A percentile compares a stretch with the other conserved stretches of the same genome.
Conservation (phyloP, 2,329 filamentous ascomycete species). For the Alternaria infectoria region DNA sequence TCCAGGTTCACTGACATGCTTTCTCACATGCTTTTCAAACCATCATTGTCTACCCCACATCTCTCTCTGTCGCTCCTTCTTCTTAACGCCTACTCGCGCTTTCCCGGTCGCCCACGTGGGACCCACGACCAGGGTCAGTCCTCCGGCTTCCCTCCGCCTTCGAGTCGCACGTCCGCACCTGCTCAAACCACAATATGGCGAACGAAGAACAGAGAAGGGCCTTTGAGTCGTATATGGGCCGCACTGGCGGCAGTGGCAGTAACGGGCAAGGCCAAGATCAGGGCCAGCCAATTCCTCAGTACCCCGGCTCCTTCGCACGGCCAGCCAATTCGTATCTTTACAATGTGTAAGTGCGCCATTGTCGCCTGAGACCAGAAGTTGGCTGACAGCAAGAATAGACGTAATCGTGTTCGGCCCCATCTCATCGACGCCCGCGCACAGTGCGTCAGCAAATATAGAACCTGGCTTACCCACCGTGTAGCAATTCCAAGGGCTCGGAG, state of each 20-base stretch:
- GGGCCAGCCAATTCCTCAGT: slow-evolving; percentile 25
- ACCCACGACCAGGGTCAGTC: slow-evolving; percentile 1
- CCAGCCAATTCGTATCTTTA: slow-evolving; percentile 30
- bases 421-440: not conserved
- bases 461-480: slow-evolving; percentile 15
- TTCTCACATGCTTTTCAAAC: not conserved
- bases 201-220: slow-evolving; percentile 40
- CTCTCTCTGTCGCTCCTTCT: not conserved
- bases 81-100: not conserved
- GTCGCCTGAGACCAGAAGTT: not conserved
- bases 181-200: slow-evolving; percentile 25
- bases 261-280: slow-evolving; percentile 8
- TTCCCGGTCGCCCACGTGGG: slow-evolving; percentile 2
- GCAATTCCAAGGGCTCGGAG: slow-evolving; percentile 28
- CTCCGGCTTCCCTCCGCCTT: slow-evolving; percentile 15
- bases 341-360: slow-evolving; percentile 31
- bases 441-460: not conserved
- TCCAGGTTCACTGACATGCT: not conserved
- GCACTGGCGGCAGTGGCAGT: slow-evolving; percentile 9
- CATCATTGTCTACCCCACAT: not conserved
- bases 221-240: slow-evolving; percentile 41
- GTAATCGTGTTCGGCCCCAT: not conserved
- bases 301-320: slow-evolving; percentile 22
- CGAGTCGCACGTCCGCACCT: slow-evolving; percentile 19
- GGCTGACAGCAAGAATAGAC: slow-evolving; percentile 19